These are phyloP conservation scores for Cudoniella acicularis DNA, from an alignment of 495 filamentous ascomycete species.

Conservation along the genomic window DNA sequence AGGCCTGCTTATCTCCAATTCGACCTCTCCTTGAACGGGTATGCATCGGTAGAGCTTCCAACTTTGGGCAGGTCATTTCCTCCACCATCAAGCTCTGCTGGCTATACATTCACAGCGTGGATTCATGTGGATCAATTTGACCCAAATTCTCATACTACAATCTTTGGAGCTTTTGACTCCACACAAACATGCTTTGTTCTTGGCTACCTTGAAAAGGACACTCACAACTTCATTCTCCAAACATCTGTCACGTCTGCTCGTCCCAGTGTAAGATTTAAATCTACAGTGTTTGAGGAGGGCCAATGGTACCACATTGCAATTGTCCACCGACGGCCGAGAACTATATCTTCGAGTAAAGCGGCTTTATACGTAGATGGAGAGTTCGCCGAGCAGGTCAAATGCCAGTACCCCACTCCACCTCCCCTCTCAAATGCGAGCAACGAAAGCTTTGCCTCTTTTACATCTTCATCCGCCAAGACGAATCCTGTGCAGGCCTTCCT, in stretches of 20 bases:
- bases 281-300: slow-evolving; percentile 64
- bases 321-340: slow-evolving; percentile 70
- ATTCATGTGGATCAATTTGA: slow-evolving; percentile 85
- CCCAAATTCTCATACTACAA: slow-evolving; percentile 77
- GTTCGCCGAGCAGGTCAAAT: slow-evolving; percentile 87
- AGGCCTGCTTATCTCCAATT: slow-evolving; percentile 87
- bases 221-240: slow-evolving; percentile 92
- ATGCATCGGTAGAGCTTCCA: slow-evolving; percentile 81
- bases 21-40: slow-evolving; percentile 84
- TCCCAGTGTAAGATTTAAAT: slow-evolving; percentile 92
- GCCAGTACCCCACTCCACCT: slow-evolving; percentile 75
- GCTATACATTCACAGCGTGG: slow-evolving; percentile 90
- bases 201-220: slow-evolving; percentile 90
- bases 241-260: slow-evolving; percentile 83
- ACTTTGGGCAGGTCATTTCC: slow-evolving; percentile 81
- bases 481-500: slow-evolving; percentile 86
- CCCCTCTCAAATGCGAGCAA: slow-evolving; percentile 53
- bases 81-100: slow-evolving; percentile 61
- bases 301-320: slow-evolving; percentile 92
- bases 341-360: slow-evolving; percentile 71
- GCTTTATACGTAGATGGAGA: slow-evolving; percentile 89
- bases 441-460: slow-evolving; percentile 57
- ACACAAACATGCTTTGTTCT: slow-evolving; percentile 92
- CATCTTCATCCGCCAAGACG: slow-evolving; percentile 45
- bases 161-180: slow-evolving; percentile 92